Conservation (phyloP, 768 basidiomycete species). For the Tulasnella sp. region DNA sequence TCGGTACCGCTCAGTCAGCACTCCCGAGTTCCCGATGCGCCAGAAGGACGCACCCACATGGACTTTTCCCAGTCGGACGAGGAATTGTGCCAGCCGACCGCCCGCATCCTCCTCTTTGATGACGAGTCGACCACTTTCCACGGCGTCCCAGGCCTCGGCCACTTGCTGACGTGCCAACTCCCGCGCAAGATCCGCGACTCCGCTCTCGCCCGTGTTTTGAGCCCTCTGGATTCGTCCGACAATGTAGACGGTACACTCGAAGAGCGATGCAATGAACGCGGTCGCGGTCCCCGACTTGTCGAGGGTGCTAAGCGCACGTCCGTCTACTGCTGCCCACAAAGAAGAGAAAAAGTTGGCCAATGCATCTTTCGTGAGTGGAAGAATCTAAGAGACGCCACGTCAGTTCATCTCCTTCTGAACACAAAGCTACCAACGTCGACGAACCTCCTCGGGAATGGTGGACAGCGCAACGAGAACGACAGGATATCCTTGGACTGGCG, state of each 20-base stretch:
- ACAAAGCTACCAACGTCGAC: constrained; percentile 18
- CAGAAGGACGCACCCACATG: constrained; percentile 41
- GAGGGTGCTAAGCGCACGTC: constrained; percentile 63
- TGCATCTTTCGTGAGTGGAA: constrained; percentile 43
- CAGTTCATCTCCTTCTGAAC: constrained; percentile 30
- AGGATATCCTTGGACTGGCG: constrained; percentile 80
- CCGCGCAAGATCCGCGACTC: background rate
- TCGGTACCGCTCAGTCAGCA: background rate
- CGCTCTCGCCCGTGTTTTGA: constrained; percentile 20
- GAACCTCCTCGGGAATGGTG: constrained; percentile 70
- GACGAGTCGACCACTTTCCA: constrained; percentile 51
- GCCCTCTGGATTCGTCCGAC: constrained; percentile 57
- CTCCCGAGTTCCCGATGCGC: background rate
- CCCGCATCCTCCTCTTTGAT: constrained; percentile 53
- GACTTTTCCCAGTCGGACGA: constrained; percentile 42
- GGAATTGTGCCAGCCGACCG: constrained; percentile 50
- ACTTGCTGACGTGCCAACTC: constrained; percentile 47
- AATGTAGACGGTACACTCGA: constrained; percentile 62
- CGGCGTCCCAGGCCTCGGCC: constrained; percentile 53
- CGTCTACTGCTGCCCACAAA: constrained; percentile 82
- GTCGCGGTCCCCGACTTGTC: constrained; percentile 49
- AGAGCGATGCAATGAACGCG: constrained; percentile 67
- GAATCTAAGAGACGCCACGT: constrained; percentile 42
- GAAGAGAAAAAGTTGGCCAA: constrained; percentile 64
- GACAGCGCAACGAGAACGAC: constrained; percentile 78